Base-by-base conservation (phyloP, 352 stramenopile species). In the Phytophthora hibernalis region DNA sequence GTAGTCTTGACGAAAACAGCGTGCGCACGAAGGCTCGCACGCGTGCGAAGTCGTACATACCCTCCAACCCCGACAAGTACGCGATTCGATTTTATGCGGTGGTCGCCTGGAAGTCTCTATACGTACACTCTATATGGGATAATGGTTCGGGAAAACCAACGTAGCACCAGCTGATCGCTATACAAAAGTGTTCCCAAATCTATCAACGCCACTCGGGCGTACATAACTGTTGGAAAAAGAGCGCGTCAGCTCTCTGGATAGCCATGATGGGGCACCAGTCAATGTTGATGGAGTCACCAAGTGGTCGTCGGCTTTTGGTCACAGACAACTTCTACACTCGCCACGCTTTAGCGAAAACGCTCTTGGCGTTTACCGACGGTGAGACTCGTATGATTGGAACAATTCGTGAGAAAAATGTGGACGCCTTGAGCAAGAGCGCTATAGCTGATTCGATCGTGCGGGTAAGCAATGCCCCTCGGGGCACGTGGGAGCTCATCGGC, bases 301-400 rank as follows among this genome's bases (percentile, higher is more conserved):
- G n/a, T 13, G 61, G 45, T 0, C 10, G 54, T 13, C 33, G 47
- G 1, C 28, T 63, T 8, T 6, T 54, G 0, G 61, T 69, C 0
- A 64, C 61, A 10, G 61, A 69, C 20, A 69, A 69, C 2, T 61
- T 70, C n/a, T 70, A 70, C 40, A 70, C 48, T 1, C 15, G 62
- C 0, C 54, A 70, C 48, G 56, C 48, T 13, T 64, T 56, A 42
- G 47, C 53, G 7, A 21, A 54, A 10, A 53, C 53, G 0, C 6
- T 69, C 9, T 28, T 55, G 6, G 24, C 20, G 20, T 65, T 61
- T 22, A 70, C 54, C 0, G 63, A 71, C 45, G 43, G 48, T 2
- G 55, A 72, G 5, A 52, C 58, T 33, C 42, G 47, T 5, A 15
- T 66, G 15, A 16, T 66, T 3, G 63, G 63, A 11, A 61, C 50